Evolutionary conservation across 495 filamentous ascomycete species (phyloP), one percentile per base, ranked within the genome.

Genomic region (Rhizodiscina lignyota): DNA sequence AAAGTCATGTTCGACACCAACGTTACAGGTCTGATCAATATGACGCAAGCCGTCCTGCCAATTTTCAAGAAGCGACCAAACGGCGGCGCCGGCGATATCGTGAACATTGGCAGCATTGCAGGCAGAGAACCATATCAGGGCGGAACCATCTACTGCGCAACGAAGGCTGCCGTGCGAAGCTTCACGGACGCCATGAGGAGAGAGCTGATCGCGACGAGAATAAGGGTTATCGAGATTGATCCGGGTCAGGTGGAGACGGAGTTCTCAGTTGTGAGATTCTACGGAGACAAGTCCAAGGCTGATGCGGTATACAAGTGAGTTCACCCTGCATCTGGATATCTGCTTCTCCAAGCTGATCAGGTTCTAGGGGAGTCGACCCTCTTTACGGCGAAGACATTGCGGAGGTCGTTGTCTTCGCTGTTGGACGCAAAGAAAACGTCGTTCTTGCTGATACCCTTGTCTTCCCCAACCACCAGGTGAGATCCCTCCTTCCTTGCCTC

Each of bases 201-300:
- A 61, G 89, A 97, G 64, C 67, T 94, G 31, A 76, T 97, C 43
- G 68, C 79, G 18, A 80, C 83, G 4, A 65, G 86, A 30, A 87
- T 97, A 33, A 60, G 89, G 17, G 66, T 97, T 33, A 87, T 94
- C 39, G 85, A 89, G 61, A 65, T 97, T 40, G 89, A 94, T 49
- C 89, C 89, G 4, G 89, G 89, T 27, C 89, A 94, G 59, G 89
- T 97, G 32, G 86, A 96, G 67, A 97, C 89, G 72, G 86, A 97
- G 57, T 97, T 97, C 59, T 91, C 82, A 1, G 64, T 96, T 24
- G 86, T 97, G 29, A 70, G 89, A 30, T 97, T 89, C 52, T 72
- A 83, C 40, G 89, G 89, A 8, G 89, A 97, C 54, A 87, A 91
- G 63, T 49, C 63, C 18, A 94, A 92, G 66, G 89, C 89, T n/a